phyloP scores from a whole-genome alignment of 179 eudicot genomes.

The Corrigiola litoralis region DNA sequence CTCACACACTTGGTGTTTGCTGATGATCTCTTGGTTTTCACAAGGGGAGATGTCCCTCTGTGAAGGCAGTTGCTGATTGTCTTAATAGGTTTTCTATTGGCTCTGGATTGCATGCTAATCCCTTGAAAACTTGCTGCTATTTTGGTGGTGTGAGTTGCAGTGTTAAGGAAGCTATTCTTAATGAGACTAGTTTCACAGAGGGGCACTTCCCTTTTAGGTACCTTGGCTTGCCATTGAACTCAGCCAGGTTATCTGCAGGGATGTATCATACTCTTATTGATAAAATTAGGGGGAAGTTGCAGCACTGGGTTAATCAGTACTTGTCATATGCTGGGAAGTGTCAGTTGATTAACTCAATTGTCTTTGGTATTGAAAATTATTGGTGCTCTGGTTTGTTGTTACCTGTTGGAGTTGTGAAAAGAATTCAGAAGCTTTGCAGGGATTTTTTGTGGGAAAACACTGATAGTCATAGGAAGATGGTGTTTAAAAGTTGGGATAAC shows the following conservation, averaged over 20 bases:
- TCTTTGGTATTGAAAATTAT: background rate
- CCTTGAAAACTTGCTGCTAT: background rate
- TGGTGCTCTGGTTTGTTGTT: background rate
- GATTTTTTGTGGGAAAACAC: background rate
- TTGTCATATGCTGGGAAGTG: background rate
- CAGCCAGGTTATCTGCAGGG: background rate
- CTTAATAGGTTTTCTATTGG: background rate
- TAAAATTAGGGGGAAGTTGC: background rate
- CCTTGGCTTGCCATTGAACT: background rate
- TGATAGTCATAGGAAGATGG: background rate
- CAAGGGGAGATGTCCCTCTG: background rate
- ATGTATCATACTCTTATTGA: background rate
- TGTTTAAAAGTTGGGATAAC: background rate
- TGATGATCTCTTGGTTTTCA: background rate
- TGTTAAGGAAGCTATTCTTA: background rate
- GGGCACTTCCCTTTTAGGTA: background rate
- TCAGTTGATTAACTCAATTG: background rate
- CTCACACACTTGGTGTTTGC: background rate
- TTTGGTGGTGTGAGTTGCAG: background rate
- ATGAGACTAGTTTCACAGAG: background rate
- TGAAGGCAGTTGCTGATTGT: too few species aligned
- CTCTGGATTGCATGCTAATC: background rate
- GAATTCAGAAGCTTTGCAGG: background rate
- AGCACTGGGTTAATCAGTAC: background rate
- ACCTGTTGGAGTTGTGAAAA: background rate